Evolutionary conservation across 148 eudicot species (phyloP), one percentile per base, ranked within the genome.

Genomic region (Vaccinium macrocarpon): DNA sequence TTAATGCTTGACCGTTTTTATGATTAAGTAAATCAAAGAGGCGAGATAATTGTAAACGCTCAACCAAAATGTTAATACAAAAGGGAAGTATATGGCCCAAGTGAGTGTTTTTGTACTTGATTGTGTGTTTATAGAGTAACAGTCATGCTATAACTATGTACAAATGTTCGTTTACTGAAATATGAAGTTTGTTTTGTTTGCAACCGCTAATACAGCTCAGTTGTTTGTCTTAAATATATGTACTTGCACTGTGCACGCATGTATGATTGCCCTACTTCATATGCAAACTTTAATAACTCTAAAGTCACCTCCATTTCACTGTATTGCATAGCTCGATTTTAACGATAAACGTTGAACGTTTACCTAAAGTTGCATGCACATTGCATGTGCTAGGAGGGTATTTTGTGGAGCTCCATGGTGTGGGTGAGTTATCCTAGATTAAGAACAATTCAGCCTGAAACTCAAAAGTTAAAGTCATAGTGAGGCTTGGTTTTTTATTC

Each of bases 1-100:
- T 61, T n/a, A 11, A 14, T 32, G 32, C 49, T 71, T 82, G 79
- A 46, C 50, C 42, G 29, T 72, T 66, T 16, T 35, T 48, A 73
- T 29, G 48, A 68, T 82, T 82, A 73, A 25, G 16, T n/a, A 12
- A 50, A 52, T 82, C 51, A 18, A 46, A n/a, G 52, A 81, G 72
- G 56, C 18, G 23, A 38, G 52, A 38, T 80, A 55, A 51, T 27
- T 81, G 9, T 61, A 52, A 52, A 51, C 27, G 12, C 52, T 15
- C 19, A 46, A 61, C 35, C 12, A n/a, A 23, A 81, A 14, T 62
- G 74, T 38, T 62, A 57, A 42, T 59, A 38, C 29, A 59, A 50
- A 11, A 57, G 71, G 38, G 29, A 18, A 56, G 8, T 57, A 79
- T 42, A 59, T 59, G 82, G 59, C 16, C 70, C 49, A 55, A 76